These are phyloP conservation scores for Ophiostoma pallidulum DNA, from an alignment of 2,329 filamentous ascomycete species.

Conservation along the genomic window DNA sequence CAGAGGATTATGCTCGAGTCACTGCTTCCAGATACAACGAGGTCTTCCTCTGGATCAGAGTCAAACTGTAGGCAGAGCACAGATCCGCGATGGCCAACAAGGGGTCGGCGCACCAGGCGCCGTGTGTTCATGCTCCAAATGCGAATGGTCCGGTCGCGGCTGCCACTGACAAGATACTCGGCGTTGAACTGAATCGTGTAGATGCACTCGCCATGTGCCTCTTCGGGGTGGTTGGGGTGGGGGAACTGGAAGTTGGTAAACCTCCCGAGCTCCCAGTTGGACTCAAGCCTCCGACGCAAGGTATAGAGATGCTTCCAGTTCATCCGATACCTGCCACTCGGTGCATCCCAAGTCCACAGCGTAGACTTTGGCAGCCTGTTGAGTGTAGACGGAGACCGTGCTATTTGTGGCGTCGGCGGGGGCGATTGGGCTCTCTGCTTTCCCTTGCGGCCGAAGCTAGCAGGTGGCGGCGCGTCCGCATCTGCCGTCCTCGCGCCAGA, in stretches of 20 bases:
- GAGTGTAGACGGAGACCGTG: not conserved
- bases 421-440: constrained; percentile 27
- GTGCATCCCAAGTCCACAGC: constrained; percentile 42
- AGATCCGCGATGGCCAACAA: constrained; percentile 71
- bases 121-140: constrained; percentile 84
- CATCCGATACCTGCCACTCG: constrained; percentile 48
- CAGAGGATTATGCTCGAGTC: constrained; percentile 86
- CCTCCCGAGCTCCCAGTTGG: constrained; percentile 80
- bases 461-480: not conserved
- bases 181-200: constrained; percentile 88
- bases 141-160: constrained; percentile 75
- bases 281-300: constrained; percentile 73
- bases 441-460: constrained; percentile 26
- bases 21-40: constrained; percentile 92
- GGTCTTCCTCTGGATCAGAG: constrained; percentile 71
- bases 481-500: too few species aligned
- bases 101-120: constrained; percentile 62
- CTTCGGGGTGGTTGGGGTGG: constrained; percentile 66
- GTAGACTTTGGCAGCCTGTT: constrained; percentile 31
- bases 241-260: constrained; percentile 85
- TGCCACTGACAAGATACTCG: constrained; percentile 85
- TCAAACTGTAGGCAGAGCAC: constrained; percentile 96
- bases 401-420: constrained; percentile 3
- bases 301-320: constrained; percentile 95
- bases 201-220: constrained; percentile 86